phyloP scores from a whole-genome alignment of 2,329 filamentous ascomycete genomes.

The Epichloe bromicola region DNA sequence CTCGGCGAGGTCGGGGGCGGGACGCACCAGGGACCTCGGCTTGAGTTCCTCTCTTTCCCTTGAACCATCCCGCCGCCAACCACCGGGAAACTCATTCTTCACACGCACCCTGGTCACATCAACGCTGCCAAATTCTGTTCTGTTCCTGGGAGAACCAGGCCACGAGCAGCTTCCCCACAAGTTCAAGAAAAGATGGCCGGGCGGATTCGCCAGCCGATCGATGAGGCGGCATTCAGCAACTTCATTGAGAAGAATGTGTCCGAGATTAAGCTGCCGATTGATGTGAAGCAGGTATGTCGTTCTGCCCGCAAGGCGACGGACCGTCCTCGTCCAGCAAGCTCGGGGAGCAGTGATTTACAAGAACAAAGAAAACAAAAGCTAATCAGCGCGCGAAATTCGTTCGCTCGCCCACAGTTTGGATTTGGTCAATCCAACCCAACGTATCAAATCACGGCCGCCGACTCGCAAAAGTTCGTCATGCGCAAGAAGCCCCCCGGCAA shows the following conservation, averaged over 20 bases:
- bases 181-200: constrained; percentile 57
- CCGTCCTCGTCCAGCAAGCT: too few species aligned
- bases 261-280: constrained; percentile 67
- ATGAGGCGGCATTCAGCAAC: constrained; percentile 62
- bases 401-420: constrained; percentile 53
- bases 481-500: constrained; percentile 97
- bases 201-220: constrained; percentile 78
- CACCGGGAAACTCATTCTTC: too few species aligned
- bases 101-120: too few species aligned
- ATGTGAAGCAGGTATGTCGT: constrained; percentile 67
- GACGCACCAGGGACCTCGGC: too few species aligned
- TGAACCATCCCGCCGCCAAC: too few species aligned
- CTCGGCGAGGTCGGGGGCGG: too few species aligned
- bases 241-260: constrained; percentile 73
- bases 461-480: constrained; percentile 66
- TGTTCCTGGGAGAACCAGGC: background rate
- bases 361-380: too few species aligned
- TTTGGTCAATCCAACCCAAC: constrained; percentile 97
- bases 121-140: background rate
- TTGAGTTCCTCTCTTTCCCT: too few species aligned
- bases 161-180: background rate
- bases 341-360: too few species aligned
- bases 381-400: too few species aligned
- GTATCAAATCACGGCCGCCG: constrained; percentile 70
- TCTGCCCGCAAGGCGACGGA: too few species aligned